Evolutionary conservation across 257 asterid genomes (phyloP).

Genomic region (Solanum rostratum): DNA sequence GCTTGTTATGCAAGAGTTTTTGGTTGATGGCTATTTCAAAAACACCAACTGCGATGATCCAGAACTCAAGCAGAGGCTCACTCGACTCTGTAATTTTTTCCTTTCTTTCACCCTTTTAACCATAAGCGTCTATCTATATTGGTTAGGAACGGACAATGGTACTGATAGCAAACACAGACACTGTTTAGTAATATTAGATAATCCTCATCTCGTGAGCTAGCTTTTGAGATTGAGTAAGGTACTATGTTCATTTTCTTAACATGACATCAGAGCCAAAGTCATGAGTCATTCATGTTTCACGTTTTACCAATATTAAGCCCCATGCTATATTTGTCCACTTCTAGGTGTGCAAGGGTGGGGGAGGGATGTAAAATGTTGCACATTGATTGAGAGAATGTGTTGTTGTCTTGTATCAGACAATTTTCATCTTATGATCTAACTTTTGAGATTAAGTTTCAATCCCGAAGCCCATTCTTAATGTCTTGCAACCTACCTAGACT

Average conservation of each 20-base stretch:
- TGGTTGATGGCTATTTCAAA: constrained; percentile 84
- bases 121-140: neutral
- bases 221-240: neutral
- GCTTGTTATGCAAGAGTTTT: constrained; percentile 80
- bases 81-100: constrained; percentile 52
- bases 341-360: neutral
- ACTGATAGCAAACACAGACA: neutral
- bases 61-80: constrained; percentile 72
- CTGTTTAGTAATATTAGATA: neutral
- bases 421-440: neutral
- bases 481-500: neutral
- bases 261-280: neutral
- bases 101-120: neutral
- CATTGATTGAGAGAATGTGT: neutral
- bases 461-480: neutral
- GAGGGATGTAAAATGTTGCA: neutral
- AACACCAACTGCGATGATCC: constrained; percentile 76
- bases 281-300: neutral
- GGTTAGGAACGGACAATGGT: neutral
- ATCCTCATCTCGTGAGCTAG: neutral
- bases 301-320: neutral
- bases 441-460: neutral
- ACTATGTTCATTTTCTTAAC: neutral
- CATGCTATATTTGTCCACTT: neutral
- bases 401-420: neutral